Percentiles rank a stretch among this genome's conserved stretches.
Evolutionary conservation across 1,284 basidiomycete genomes (phyloP).

Genomic region (Trichosporon inkin): DNA sequence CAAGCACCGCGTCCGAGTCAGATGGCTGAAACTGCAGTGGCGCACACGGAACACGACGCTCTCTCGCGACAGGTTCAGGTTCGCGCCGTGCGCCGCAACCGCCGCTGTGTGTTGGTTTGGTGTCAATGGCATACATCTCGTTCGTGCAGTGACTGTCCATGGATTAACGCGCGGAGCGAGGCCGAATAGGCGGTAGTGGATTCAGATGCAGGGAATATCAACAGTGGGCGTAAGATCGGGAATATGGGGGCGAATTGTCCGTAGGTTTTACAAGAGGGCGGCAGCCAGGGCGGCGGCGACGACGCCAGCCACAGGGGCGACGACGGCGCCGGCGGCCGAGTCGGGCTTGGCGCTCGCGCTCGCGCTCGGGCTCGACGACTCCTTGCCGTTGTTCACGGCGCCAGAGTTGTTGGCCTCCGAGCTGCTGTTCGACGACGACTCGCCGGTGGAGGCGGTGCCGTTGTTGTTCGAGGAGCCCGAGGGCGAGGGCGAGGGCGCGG

Average conservation of each 20-base stretch:
- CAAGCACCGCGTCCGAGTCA: too few relatives aligned
- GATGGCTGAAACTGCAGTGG: too few relatives aligned
- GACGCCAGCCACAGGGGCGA: conserved; percentile 5
- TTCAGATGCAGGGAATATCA: not conserved
- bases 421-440: not conserved
- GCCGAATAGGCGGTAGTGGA: not conserved
- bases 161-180: not conserved
- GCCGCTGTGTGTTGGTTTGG: too few relatives aligned
- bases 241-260: not conserved
- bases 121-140: not conserved
- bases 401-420: conserved; percentile 27
- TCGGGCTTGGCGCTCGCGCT: not conserved
- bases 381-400: conserved; percentile 11
- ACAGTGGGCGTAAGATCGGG: too few relatives aligned
- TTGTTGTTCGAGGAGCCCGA: not conserved
- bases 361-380: not conserved
- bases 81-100: too few relatives aligned
- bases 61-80: too few relatives aligned
- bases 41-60: too few relatives aligned
- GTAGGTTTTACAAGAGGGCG: conserved; percentile 11
- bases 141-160: conserved; percentile 4
- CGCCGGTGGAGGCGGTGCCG: not conserved
- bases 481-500: not conserved
- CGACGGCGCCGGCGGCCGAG: not conserved
- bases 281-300: conserved; percentile 10